Conservation (phyloP, 2,329 filamentous ascomycete genomes). For the Trichoderma oligosporum region DNA sequence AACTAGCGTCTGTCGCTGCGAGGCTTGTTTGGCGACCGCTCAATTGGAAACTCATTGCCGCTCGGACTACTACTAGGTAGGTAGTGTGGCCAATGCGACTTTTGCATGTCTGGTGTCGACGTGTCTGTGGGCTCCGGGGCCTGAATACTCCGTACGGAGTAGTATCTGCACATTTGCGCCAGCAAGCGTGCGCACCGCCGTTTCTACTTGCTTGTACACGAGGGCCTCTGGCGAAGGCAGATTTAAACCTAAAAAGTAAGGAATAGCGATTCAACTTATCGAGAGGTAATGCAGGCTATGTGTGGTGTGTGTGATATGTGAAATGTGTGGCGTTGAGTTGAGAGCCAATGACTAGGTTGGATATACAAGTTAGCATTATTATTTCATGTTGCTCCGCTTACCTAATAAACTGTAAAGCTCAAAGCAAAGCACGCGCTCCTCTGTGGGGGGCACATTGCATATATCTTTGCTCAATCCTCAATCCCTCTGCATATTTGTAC, state of each 20-base stretch:
- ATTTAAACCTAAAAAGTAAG: neutral
- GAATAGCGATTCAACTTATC: neutral
- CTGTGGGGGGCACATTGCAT: neutral
- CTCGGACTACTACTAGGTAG: too few relatives aligned
- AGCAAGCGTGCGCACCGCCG: slow-evolving; percentile 1
- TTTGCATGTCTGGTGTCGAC: slow-evolving; percentile 19
- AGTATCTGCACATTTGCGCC: slow-evolving; percentile 9
- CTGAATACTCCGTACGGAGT: slow-evolving; percentile 2
- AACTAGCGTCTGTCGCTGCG: slow-evolving; percentile 7
- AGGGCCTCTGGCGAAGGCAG: neutral
- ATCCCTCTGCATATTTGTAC: too few relatives aligned
- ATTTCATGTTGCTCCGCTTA: too few relatives aligned
- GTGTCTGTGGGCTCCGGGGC: slow-evolving; percentile 19
- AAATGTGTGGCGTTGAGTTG: neutral
- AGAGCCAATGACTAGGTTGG: slow-evolving; percentile 3
- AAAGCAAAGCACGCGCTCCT: neutral
- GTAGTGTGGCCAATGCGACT: slow-evolving; percentile 19
- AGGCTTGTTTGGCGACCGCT: slow-evolving; percentile 21
- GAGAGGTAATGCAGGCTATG: neutral
- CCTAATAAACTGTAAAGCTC: neutral
- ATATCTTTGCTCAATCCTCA: neutral
- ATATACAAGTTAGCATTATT: too few relatives aligned
- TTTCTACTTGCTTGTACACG: slow-evolving; percentile 11
- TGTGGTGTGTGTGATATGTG: neutral
- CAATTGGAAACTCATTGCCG: slow-evolving; percentile 23